Percentiles rank a stretch among this genome's conserved stretches.
These are phyloP conservation scores for Hericium alpestre DNA, from an alignment of 768 basidiomycete genomes.

Conservation along the genomic window DNA sequence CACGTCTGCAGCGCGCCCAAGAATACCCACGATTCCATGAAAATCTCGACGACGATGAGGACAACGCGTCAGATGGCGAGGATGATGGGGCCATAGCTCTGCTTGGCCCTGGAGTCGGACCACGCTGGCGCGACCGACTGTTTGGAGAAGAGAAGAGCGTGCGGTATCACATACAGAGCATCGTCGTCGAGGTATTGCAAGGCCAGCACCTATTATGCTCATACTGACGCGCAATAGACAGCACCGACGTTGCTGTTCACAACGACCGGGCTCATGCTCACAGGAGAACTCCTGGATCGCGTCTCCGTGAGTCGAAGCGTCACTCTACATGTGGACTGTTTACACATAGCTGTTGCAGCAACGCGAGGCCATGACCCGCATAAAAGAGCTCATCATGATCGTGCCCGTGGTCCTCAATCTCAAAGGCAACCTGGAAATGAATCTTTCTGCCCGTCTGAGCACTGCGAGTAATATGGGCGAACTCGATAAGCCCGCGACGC, in stretches of 20 bases:
- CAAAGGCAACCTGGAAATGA: constrained; percentile 99
- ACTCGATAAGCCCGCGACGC: constrained; percentile 59
- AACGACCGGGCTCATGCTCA: constrained; percentile 76
- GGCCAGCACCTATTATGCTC: constrained; percentile 12
- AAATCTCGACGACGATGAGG: constrained; percentile 2
- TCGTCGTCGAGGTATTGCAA: constrained; percentile 55
- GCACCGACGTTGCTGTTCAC: constrained; percentile 81
- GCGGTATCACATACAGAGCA: constrained; percentile 50
- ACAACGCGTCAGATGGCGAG: constrained; percentile 17
- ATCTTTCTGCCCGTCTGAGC: constrained; percentile 88
- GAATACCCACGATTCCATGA: constrained; percentile 8
- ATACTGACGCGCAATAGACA: constrained; percentile 36
- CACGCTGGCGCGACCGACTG: constrained; percentile 19
- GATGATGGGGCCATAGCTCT: constrained; percentile 37
- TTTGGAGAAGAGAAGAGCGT: constrained; percentile 11
- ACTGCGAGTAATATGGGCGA: constrained; percentile 92
- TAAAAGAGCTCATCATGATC: constrained; percentile 95
- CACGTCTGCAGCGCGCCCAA: constrained; percentile 1
- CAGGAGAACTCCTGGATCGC: constrained; percentile 80
- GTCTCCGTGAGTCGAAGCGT: constrained; percentile 48
- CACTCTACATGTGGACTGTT: background rate
- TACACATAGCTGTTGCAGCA: constrained; percentile 30
- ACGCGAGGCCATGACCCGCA: constrained; percentile 81
- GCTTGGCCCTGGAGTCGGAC: constrained; percentile 25
- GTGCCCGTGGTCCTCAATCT: constrained; percentile 90